Conservation (phyloP, 441 rosid genomes). For the Corymbia calophylla region DNA sequence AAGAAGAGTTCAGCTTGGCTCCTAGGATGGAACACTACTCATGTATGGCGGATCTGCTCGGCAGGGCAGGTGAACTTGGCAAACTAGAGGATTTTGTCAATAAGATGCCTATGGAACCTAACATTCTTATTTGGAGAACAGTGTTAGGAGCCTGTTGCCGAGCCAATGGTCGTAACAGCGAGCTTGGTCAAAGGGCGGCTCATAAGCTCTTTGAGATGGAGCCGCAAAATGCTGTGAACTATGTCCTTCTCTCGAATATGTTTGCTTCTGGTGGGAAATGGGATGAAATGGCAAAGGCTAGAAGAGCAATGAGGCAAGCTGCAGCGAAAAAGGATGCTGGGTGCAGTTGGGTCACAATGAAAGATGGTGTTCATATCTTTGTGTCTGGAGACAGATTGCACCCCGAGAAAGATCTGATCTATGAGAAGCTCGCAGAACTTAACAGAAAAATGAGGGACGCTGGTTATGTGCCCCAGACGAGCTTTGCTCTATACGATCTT, state of each 20-base stretch:
- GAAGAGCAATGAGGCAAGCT: conserved; percentile 70
- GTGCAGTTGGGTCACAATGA: conserved; percentile 90
- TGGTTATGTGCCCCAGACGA: conserved; percentile 73
- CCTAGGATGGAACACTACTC: conserved; percentile 79
- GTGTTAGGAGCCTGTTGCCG: conserved; percentile 77
- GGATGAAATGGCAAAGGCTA: conserved; percentile 64
- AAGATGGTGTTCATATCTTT: conserved; percentile 76
- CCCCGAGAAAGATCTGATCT: conserved; percentile 49
- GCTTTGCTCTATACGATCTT: conserved; percentile 64
- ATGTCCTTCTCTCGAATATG: conserved; percentile 88
- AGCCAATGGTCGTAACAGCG: conserved; percentile 47
- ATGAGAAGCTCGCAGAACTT: conserved; percentile 66
- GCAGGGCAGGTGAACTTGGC: conserved; percentile 74
- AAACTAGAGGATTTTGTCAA: conserved; percentile 59
- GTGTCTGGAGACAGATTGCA: conserved; percentile 72
- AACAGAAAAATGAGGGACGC: conserved; percentile 59
- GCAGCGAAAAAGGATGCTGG: conserved; percentile 85
- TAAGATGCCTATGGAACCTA: conserved; percentile 68
- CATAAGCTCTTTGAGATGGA: conserved; percentile 67
- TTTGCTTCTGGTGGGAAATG: conserved; percentile 74
- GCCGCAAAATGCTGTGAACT: conserved; percentile 78
- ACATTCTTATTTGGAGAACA: conserved; percentile 83
- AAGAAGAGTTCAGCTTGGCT: conserved; percentile 31
- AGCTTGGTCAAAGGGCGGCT: conserved; percentile 69
- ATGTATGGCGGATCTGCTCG: conserved; percentile 86